Conservation (phyloP, 768 basidiomycete genomes). For the Sporobolomyces pararoseus region DNA sequence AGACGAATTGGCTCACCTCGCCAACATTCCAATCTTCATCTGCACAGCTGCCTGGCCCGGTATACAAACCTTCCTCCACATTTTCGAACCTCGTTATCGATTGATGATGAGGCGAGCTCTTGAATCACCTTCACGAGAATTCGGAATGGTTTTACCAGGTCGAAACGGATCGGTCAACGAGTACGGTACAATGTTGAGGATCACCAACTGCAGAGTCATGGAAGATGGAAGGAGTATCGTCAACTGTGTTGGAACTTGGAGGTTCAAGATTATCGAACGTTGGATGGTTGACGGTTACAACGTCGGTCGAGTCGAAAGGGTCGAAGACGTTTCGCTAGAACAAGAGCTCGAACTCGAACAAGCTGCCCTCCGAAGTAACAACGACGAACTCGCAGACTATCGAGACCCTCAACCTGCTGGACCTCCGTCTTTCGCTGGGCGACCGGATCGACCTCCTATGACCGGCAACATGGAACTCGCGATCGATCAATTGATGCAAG, state of each 20-base stretch:
- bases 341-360: constrained; percentile 51
- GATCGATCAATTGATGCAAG: constrained; percentile 60
- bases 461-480: constrained; percentile 47
- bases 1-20: constrained; percentile 69
- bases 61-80: constrained; percentile 81
- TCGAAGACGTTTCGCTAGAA: constrained; percentile 53
- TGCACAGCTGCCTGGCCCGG: constrained; percentile 86
- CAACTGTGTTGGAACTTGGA: constrained; percentile 65
- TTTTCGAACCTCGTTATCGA: constrained; percentile 90
- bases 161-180: constrained; percentile 55
- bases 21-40: constrained; percentile 83
- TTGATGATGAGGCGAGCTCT: constrained; percentile 96
- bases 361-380: constrained; percentile 42
- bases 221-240: constrained; percentile 85
- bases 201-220: constrained; percentile 77
- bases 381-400: neutral
- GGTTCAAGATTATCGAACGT: constrained; percentile 82
- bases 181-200: constrained; percentile 92
- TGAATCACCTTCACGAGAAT: constrained; percentile 67
- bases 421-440: neutral
- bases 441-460: constrained; percentile 29
- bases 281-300: constrained; percentile 84
- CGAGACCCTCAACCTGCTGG: neutral
- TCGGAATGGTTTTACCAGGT: constrained; percentile 86
- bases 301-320: constrained; percentile 45